phyloP scores from a whole-genome alignment of 2,329 filamentous ascomycete genomes.

The Plectosphaerella cucumerina region DNA sequence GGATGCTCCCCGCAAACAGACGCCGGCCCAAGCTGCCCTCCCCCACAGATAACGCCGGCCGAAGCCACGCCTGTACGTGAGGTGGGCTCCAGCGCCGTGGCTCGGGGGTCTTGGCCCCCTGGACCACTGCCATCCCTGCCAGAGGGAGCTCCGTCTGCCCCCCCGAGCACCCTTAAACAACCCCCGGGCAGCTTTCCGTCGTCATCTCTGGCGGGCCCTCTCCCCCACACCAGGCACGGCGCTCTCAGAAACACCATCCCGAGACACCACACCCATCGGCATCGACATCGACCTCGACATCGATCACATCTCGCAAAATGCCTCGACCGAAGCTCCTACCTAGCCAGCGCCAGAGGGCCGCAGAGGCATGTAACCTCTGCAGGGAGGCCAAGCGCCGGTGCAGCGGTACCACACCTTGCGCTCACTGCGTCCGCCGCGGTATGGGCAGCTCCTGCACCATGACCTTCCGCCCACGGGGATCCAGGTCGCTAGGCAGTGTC shows the following conservation, averaged over 20 bases:
- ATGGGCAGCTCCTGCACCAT: constrained; percentile 31
- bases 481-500: constrained; percentile 10
- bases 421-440: constrained; percentile 39
- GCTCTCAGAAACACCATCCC: too few species aligned
- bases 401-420: constrained; percentile 42
- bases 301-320: constrained; percentile 25
- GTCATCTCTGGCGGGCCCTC: too few species aligned
- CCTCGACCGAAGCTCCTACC: constrained; percentile 47
- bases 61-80: too few species aligned
- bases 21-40: too few species aligned
- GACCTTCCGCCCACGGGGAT: constrained; percentile 25
- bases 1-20: background rate
- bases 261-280: too few species aligned
- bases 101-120: too few species aligned
- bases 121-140: too few species aligned
- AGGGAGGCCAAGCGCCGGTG: constrained; percentile 48
- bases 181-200: too few species aligned
- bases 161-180: too few species aligned
- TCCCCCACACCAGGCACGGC: too few species aligned
- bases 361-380: constrained; percentile 43
- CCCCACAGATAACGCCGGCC: background rate
- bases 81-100: background rate
- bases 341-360: constrained; percentile 42
- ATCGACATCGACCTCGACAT: too few species aligned
- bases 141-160: too few species aligned